phyloP scores from a whole-genome alignment of 139 green algal genomes.

The Mesotaenium endlicherianum region DNA sequence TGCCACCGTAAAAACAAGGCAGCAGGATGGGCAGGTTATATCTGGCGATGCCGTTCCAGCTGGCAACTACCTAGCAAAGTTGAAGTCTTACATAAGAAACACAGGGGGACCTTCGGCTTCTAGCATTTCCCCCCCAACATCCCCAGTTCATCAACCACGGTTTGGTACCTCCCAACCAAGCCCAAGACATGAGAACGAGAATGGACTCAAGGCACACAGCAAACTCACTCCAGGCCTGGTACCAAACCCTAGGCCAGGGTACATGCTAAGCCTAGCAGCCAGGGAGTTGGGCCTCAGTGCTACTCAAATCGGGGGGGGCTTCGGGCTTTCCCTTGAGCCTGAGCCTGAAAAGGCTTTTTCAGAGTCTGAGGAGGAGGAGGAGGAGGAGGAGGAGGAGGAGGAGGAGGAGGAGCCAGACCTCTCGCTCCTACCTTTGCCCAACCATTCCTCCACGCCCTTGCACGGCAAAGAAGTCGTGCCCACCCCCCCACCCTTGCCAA shows the following conservation, averaged over 20 bases:
- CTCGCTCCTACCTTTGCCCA: not conserved
- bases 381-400: conserved; percentile 58
- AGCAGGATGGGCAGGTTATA: no score
- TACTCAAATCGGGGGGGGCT: not conserved
- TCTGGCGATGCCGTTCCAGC: no score
- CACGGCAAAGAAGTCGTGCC: not conserved
- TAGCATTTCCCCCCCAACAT: no score
- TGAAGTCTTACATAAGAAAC: no score
- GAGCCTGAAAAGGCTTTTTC: conserved; percentile 58
- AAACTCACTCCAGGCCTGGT: not conserved
- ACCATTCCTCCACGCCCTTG: not conserved
- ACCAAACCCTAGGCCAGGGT: not conserved
- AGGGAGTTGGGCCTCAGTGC: not conserved
- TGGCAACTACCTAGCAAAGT: no score
- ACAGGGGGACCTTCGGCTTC: no score
- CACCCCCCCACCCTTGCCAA: not conserved
- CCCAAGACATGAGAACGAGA: no score
- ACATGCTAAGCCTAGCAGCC: not conserved
- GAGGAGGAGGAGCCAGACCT: conserved; percentile 43
- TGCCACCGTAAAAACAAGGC: no score
- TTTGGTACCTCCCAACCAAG: no score
- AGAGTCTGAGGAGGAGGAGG: conserved; percentile 57
- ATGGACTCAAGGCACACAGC: no score
- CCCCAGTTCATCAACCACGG: no score
- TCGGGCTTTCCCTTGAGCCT: not conserved